Base-by-base conservation (phyloP, 768 basidiomycete species). In the Polyporus arcularius region DNA sequence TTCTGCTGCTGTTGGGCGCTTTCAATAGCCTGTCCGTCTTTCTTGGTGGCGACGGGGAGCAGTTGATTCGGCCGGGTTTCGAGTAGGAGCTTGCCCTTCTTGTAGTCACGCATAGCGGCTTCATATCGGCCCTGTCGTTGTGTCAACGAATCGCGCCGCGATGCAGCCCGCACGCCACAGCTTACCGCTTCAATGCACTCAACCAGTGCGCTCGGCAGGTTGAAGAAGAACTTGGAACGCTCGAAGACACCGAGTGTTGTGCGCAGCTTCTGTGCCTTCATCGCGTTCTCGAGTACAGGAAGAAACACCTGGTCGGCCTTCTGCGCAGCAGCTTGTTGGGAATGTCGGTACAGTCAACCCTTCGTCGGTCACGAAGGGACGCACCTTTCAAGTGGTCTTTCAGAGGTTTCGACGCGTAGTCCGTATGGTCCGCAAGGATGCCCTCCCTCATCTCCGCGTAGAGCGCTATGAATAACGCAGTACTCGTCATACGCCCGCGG, bases 191-290 rank as follows among this genome's bases (percentile, higher is more conserved):
- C 90, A 54, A 98, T 90, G 16, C 84, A 89, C 70, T 96, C 96
- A 26, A 91, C 82, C 26, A 99, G 85, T 48, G 89, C 88, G 32
- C 90, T 89, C 0, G 97, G 96, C n/a, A 99, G 82, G 69, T 96
- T 98, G 82, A 98, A 98, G 74, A 98, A 93, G 82, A 98, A 99
- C 68, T 96, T 96, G 53, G 93, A 96, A 45, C 94, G 84, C 67
- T 98, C 96, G 65, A 99, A 98, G 18, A 98, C 93, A 38, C 93
- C 90, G 6, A 98, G 84, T 0, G 97, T 98, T 0, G 90, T 92
- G 40, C 92, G 88, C 4, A 99, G 78, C 72, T 95, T 93, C 69
- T 94, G 88, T 14, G 96, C 94, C 71, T 98, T 98, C 35, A 92
- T 88, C 3, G 95, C 87, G 64, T 98, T 98, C 72, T 98, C 96